phyloP scores from a whole-genome alignment of 2,329 filamentous ascomycete genomes.

The Ophiostoma tasmaniense region DNA sequence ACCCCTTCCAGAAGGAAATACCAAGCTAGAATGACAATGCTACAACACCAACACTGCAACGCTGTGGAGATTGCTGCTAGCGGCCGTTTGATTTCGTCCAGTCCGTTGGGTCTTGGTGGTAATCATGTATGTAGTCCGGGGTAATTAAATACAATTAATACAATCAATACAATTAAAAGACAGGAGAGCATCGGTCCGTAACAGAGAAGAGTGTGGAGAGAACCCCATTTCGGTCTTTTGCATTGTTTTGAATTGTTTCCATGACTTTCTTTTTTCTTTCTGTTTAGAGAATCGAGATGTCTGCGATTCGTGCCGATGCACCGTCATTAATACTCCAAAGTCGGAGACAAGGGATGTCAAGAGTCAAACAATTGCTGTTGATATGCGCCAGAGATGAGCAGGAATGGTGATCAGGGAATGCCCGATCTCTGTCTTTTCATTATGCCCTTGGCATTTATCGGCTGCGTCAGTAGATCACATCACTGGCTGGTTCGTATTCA shows the following conservation, averaged over 20 bases:
- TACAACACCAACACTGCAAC: background rate
- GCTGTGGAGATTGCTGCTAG: background rate
- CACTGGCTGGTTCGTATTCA: too few relatives aligned
- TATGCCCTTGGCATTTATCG: too few relatives aligned
- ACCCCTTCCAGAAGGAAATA: background rate
- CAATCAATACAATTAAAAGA: background rate
- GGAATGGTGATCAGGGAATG: too few relatives aligned
- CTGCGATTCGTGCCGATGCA: too few relatives aligned
- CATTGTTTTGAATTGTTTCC: background rate
- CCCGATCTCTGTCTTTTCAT: too few relatives aligned
- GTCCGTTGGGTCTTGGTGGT: background rate
- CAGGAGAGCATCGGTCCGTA: slow-evolving; percentile 2
- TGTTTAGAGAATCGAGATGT: background rate
- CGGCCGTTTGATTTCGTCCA: background rate
- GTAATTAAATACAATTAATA: background rate
- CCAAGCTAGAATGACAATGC: background rate
- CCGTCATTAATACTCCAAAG: too few relatives aligned
- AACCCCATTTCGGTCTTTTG: background rate
- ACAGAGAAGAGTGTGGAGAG: background rate
- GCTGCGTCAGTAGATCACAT: too few relatives aligned
- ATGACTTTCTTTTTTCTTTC: background rate
- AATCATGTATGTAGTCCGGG: background rate
- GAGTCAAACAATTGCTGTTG: too few relatives aligned
- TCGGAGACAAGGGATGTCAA: too few relatives aligned
- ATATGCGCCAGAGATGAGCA: too few relatives aligned